Conservation (phyloP, 352 stramenopile species). For the Albugo laibachii region DNA sequence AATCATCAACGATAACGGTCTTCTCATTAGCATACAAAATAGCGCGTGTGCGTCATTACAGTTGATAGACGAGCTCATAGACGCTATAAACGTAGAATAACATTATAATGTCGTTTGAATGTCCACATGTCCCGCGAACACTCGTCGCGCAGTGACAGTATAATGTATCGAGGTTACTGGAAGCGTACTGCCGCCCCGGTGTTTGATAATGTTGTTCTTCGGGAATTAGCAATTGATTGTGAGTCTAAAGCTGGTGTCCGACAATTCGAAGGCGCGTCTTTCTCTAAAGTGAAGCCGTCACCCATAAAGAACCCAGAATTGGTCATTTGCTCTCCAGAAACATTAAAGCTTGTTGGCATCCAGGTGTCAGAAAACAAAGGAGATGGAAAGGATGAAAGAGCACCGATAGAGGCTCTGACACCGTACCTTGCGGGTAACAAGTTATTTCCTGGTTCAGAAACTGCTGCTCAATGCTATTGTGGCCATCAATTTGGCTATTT, state of each 20-base stretch:
- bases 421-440: constrained; percentile 53
- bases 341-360: constrained; percentile 40
- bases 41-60: too few relatives aligned
- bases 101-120: too few relatives aligned
- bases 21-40: too few relatives aligned
- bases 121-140: too few relatives aligned
- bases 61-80: too few relatives aligned
- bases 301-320: constrained; percentile 33
- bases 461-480: constrained; percentile 79
- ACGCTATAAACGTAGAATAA: too few relatives aligned
- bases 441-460: constrained; percentile 46
- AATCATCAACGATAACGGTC: constrained; percentile 9
- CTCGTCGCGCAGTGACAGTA: too few relatives aligned
- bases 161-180: too few relatives aligned
- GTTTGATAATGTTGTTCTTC: constrained; percentile 24
- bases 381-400: constrained; percentile 5
- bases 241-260: constrained; percentile 22
- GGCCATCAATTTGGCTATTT: constrained; percentile 86
- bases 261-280: constrained; percentile 27
- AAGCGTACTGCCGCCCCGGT: too few relatives aligned
- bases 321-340: constrained; percentile 24
- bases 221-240: constrained; percentile 33
- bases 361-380: constrained; percentile 10
- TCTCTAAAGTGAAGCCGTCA: constrained; percentile 36
- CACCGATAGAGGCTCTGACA: constrained; percentile 21